Evolutionary conservation across 1,284 basidiomycete genomes (phyloP).

Genomic region (Moniliella sp.): DNA sequence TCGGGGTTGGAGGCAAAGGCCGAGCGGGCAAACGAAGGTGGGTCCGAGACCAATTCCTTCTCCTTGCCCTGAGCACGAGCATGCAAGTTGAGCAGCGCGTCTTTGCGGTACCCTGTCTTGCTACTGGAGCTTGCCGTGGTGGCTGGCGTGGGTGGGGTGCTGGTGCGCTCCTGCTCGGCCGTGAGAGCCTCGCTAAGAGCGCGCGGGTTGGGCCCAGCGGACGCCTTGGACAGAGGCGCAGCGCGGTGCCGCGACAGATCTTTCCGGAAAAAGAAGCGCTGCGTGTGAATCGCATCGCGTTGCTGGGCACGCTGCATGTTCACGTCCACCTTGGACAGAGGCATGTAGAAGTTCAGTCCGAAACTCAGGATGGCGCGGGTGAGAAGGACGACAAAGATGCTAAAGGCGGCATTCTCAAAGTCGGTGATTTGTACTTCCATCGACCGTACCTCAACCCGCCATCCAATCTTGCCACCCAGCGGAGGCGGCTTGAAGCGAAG

Average conservation of each 20-base stretch:
- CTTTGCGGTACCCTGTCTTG: too few relatives aligned
- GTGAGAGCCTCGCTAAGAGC: conserved; percentile 1
- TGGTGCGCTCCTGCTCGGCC: conserved; percentile 2
- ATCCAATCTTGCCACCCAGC: conserved; percentile 70
- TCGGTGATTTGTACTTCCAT: conserved; percentile 99
- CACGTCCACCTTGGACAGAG: conserved; percentile 89
- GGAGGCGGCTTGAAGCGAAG: conserved; percentile 86
- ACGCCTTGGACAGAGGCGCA: conserved; percentile 25
- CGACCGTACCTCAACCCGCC: conserved; percentile 94
- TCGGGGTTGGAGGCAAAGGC: too few relatives aligned
- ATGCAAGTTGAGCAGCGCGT: too few relatives aligned
- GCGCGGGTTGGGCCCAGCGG: background rate
- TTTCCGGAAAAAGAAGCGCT: conserved; percentile 76
- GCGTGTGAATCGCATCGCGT: conserved; percentile 51
- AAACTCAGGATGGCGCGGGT: conserved; percentile 77
- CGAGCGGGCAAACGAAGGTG: too few relatives aligned
- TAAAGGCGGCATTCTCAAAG: conserved; percentile 93
- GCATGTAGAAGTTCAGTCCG: conserved; percentile 82
- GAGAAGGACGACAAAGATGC: conserved; percentile 76
- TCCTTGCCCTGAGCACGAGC: too few relatives aligned
- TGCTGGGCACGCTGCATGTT: conserved; percentile 81
- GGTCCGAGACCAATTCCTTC: too few relatives aligned
- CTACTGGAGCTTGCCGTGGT: too few relatives aligned
- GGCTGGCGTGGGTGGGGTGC: conserved; percentile 1
- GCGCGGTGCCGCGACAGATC: conserved; percentile 44